Conservation (phyloP, 306 rosid genomes). For the Mucuna pruriens region DNA sequence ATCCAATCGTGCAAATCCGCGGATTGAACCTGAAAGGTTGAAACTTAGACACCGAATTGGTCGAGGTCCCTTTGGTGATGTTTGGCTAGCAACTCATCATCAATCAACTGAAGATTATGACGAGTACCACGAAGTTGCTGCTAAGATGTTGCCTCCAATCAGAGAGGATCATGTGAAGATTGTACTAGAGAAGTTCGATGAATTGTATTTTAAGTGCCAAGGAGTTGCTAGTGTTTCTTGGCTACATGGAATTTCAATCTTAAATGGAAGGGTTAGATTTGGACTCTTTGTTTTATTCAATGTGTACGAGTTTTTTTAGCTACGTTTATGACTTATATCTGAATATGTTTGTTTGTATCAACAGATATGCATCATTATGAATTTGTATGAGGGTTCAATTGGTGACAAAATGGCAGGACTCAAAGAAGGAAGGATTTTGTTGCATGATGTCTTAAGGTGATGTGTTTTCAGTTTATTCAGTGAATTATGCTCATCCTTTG, state of each 20-base stretch:
- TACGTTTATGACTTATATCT: slow-evolving; percentile 15
- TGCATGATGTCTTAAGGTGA: slow-evolving; percentile 82
- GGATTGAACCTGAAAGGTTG: slow-evolving; percentile 84
- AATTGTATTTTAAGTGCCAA: slow-evolving; percentile 64
- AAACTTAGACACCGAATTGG: slow-evolving; percentile 92
- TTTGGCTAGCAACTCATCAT: slow-evolving; percentile 94
- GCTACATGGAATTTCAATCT: slow-evolving; percentile 73
- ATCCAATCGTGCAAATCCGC: slow-evolving; percentile 49
- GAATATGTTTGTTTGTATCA: slow-evolving; percentile 28
- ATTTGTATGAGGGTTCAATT: slow-evolving; percentile 83
- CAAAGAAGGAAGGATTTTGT: slow-evolving; percentile 66
- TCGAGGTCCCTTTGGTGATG: slow-evolving; percentile 88
- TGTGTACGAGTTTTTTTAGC: slow-evolving; percentile 13
- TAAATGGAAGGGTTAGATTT: slow-evolving; percentile 77
- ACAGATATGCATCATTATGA: slow-evolving; percentile 84
- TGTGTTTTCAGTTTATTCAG: slow-evolving; percentile 26
- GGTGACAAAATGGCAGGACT: slow-evolving; percentile 88
- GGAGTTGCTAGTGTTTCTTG: slow-evolving; percentile 58
- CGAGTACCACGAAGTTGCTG: slow-evolving; percentile 86
- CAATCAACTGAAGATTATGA: slow-evolving; percentile 81
- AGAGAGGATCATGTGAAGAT: slow-evolving; percentile 69
- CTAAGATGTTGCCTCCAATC: slow-evolving; percentile 73
- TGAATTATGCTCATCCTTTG: slow-evolving; percentile 16
- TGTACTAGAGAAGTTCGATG: slow-evolving; percentile 64
- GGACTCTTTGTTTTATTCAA: slow-evolving; percentile 8